Evolutionary conservation across 2,329 filamentous ascomycete genomes (phyloP).

Genomic region (Diaporthe batatas): DNA sequence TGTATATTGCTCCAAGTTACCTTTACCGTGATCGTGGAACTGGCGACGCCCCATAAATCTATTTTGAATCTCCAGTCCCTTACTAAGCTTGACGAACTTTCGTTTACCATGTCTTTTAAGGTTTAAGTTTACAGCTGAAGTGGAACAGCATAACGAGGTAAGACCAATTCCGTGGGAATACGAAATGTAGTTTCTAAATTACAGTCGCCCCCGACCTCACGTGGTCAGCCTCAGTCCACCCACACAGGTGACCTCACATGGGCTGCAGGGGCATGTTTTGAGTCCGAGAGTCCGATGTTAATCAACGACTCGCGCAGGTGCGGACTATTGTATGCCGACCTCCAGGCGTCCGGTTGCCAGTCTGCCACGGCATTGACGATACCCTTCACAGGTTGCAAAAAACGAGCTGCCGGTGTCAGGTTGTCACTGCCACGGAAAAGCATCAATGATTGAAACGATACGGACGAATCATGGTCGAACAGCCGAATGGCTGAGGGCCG

Average conservation of each 20-base stretch:
- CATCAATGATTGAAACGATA: neutral
- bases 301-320: slow-evolving; percentile 24
- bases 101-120: neutral
- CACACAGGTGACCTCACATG: slow-evolving; percentile 2
- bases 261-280: slow-evolving; percentile 22
- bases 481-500: neutral
- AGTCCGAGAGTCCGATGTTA: slow-evolving; percentile 15
- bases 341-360: neutral
- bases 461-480: neutral
- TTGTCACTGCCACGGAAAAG: slow-evolving; percentile 18
- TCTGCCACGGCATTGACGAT: slow-evolving; percentile 20
- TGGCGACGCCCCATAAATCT: neutral
- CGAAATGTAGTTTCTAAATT: neutral
- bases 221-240: neutral
- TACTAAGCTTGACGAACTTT: too few relatives aligned
- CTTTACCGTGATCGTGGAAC: neutral
- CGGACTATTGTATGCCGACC: neutral
- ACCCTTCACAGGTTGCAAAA: slow-evolving; percentile 3
- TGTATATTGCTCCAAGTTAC: neutral
- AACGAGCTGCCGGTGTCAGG: slow-evolving; percentile 11
- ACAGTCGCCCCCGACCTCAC: neutral
- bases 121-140: neutral
- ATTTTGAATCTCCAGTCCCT: neutral
- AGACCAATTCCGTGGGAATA: neutral
- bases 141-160: neutral